Base-by-base conservation (phyloP, 306 rosid species). In the Aeschynomene evenia region DNA sequence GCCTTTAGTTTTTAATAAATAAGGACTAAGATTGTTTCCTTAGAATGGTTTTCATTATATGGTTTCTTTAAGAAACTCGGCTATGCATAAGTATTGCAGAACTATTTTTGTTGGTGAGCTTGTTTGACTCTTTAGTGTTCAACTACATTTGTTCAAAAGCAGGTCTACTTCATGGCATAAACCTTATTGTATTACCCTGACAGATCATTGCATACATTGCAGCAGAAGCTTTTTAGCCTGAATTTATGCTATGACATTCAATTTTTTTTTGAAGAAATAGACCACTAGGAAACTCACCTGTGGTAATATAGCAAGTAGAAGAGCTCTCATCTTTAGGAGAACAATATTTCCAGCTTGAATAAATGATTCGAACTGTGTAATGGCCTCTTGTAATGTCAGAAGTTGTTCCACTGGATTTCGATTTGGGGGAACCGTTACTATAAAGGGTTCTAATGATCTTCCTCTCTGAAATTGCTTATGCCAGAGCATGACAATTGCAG, bases 311-410 rank as follows among this genome's bases (percentile, higher is more conserved):
- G 96, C 97, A 68, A 88, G 88, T 15, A 93, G 78, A 70, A 93
- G 87, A 75, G 98, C 97, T 84, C 98, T 88, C 56, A 84, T 46
- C 85, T 93, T 90, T 65, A 93, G 85, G 77, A 93, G 97, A 78
- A 68, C 29, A 72, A 93, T 87, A 88, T 90, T 93, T 61, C 85
- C 96, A 46, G 85, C 87, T 84, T 91, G 97, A 80, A 90, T 83
- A 22, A 80, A 40, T 14, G 96, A 76, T 70, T 93, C 98, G 21
- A 84, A 79, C 77, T 86, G 96, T 45, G 88, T 58, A 75, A 93
- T 88, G 76, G 84, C 90, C 72, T 93, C 97, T 79, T 93, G 98
- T 75, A 93, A 72, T 19, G 90, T 82, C 73, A 93, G 78, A 26
- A 93, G 80, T 83, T 90, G 97, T 82, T 93, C 98, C 43, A 93